Base-by-base conservation (phyloP, 768 basidiomycete genomes). In the Inosperma sp. region DNA sequence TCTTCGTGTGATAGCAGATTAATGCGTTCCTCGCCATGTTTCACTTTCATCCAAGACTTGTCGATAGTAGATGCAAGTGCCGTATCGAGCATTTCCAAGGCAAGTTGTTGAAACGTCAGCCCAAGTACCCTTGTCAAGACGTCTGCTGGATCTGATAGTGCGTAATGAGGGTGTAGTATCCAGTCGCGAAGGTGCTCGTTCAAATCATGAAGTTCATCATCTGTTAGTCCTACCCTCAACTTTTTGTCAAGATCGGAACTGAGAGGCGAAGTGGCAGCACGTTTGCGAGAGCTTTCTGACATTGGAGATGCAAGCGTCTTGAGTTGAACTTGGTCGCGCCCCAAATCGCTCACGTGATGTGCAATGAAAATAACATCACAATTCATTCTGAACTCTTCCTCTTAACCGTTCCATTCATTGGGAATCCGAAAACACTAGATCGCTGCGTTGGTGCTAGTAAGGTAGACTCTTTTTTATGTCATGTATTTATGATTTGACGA, bases 211-310 rank as follows among this genome's bases (percentile, higher is more conserved):
- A 45, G 45, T 47, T 47, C 33, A 3, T 34, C 12, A 25, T 25
- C 45, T 25, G 31, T 17, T 47, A 47, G 22, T 25, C 33, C 33
- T 16, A 25, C 21, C 21, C 21, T 47, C 17, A 10, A 29, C 35
- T 16, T 16, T 25, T 47, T 47, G 7, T 35, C 0, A 10, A 47
- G 35, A 33, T 47, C 45, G 45, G 45, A 47, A 17, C 16, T 47
- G 45, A 47, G 45, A 47, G 45, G 31, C 8, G 45, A 47, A 34
- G n/a, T 35, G 22, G 22, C 45, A 34, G 30, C 33, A 47, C 22
- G n/a, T 35, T 35, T 34, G 31, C 44, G 5, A 2, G 21, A 34
- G 21, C 5, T 34, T 7, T 22, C 10, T 29, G 42, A n/a, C 42
- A 43, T 29, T n/a, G n/a, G n/a, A n/a, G n/a, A n/a, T n/a, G n/a